Evolutionary conservation across 2,329 filamentous ascomycete species (phyloP).

Genomic region (Zelopaecilomyces penicillatus): DNA sequence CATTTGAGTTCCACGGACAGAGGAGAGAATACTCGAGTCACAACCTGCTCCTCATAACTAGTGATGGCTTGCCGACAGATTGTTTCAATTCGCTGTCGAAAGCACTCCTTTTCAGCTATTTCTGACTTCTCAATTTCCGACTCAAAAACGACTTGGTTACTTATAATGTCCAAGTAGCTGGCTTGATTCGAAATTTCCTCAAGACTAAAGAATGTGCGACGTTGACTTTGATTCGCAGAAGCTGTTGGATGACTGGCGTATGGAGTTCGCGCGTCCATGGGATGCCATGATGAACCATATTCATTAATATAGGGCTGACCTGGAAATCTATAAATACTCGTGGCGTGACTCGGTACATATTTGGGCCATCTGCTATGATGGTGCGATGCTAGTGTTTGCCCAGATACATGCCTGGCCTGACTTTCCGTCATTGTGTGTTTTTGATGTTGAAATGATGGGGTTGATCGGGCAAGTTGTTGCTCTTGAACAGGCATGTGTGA

Average conservation of each 20-base stretch:
- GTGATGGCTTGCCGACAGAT: conserved; percentile 54
- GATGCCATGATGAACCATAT: too few relatives aligned
- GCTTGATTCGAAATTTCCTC: conserved; percentile 44
- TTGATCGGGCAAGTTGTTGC: too few relatives aligned
- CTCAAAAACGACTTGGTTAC: conserved; percentile 35
- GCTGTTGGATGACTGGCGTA: too few relatives aligned
- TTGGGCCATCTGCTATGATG: too few relatives aligned
- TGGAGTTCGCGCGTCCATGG: too few relatives aligned
- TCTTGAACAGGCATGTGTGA: conserved; percentile 18
- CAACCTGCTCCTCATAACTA: conserved; percentile 39
- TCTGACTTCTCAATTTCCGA: conserved; percentile 58
- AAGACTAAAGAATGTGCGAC: conserved; percentile 22
- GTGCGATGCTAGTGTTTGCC: too few relatives aligned
- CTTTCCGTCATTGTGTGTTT: too few relatives aligned
- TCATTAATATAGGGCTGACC: too few relatives aligned
- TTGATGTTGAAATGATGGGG: too few relatives aligned
- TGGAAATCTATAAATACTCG: too few relatives aligned
- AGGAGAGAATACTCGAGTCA: conserved; percentile 38
- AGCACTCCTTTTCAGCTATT: conserved; percentile 61
- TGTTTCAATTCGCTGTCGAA: conserved; percentile 55
- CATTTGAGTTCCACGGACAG: conserved; percentile 60
- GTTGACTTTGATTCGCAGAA: conserved; percentile 24
- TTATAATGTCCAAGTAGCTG: conserved; percentile 40
- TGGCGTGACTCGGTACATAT: too few relatives aligned
- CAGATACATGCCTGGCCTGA: too few relatives aligned